Base-by-base conservation (phyloP, 495 filamentous ascomycete species). In the Tuber aestivum region DNA sequence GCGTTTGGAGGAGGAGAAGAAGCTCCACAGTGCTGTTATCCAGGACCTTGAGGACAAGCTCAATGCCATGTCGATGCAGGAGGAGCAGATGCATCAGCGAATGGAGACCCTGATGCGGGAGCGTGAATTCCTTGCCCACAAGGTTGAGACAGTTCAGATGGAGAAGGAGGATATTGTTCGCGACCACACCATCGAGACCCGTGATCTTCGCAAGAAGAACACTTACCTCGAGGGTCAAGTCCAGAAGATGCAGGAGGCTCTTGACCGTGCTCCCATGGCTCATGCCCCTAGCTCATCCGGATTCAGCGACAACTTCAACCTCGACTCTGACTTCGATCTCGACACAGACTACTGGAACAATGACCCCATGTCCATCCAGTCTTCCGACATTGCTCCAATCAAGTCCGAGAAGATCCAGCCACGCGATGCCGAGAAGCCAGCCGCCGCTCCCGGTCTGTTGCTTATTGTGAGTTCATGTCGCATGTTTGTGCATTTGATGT, bases 1-100 rank as follows among this genome's bases (percentile, higher is more conserved):
- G 86, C 91, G 94, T 75, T 89, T 99, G 23, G 95, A 99, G 83
- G 93, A 96, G 83, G 94, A 97, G 85, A 97, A 97, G 89, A 97
- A 97, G 86, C 89, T 92, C 65, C 95, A 90, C 86, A 92, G 89
- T 75, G 89, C 88, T 74, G 82, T 90, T 79, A 92, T 98, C 83
- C 87, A 86, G 75, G 88, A 90, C 61, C 87, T 97, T 78, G 92
- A 98, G 82, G 93, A 97, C 44, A 91, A 93, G 73, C 85, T 97
- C 73, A 84, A 85, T 71, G 86, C 84, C 69, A 83, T 90, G 83
- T 85, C 85, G 41, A 83, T 89, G 69, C 86, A 89, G 61, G 87
- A 89, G 78, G 83, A 86, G 38, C 88, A 91, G 70, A 87, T 92
- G 79, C 85, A 92, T 80, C 86, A 88, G 10, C 89, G 93, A 83